Evolutionary conservation across 2,329 filamentous ascomycete genomes (phyloP), one percentile per base, ranked within the genome.

Genomic region (Neonectria coccinea): DNA sequence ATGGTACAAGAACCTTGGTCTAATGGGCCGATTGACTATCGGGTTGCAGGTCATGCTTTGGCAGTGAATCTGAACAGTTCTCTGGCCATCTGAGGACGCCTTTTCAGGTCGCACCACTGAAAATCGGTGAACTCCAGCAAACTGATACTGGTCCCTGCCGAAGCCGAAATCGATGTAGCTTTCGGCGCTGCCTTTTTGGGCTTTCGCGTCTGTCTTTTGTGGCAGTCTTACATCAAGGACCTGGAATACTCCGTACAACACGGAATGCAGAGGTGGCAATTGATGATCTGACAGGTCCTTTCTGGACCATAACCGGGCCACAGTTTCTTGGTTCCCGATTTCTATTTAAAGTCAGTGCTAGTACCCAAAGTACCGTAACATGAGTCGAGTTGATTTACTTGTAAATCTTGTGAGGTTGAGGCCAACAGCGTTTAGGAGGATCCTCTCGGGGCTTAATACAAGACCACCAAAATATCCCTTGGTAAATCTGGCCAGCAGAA

Each of bases 91-190:
- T 0, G 29, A 22, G 5, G 29, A 11, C 2, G 56, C 44, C 1
- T 42, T n/a, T 8, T 33, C 29, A 3, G 60, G 45, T 6, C 75
- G 66, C 2, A 72, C 59, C 5, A 78, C 59, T 8, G 68, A 70
- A 25, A 78, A 75, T 2, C 75, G 68, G 52, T 78, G 77, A 2
- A 71, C 72, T 0, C 77, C 76, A 0, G 70, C 67, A n/a, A 78
- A 78, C 0, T 14, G 22, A 0, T 54, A 51, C 51, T 65, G 42
- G 20, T 76, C 70, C 14, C 67, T 73, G 1, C 77, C 75, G 18
- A 75, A 78, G 0, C 68, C 67, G 48, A 77, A 70, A 62, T 78
- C 77, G 9, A 77, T 48, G 31, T 70, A 69, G 33, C 76, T 77
- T 11, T 73, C 64, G 1, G 59, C 63, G 9, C 16, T 12, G 1